Base-by-base conservation (phyloP, 371 early-diverging fungal species). In the Circinella minor region DNA sequence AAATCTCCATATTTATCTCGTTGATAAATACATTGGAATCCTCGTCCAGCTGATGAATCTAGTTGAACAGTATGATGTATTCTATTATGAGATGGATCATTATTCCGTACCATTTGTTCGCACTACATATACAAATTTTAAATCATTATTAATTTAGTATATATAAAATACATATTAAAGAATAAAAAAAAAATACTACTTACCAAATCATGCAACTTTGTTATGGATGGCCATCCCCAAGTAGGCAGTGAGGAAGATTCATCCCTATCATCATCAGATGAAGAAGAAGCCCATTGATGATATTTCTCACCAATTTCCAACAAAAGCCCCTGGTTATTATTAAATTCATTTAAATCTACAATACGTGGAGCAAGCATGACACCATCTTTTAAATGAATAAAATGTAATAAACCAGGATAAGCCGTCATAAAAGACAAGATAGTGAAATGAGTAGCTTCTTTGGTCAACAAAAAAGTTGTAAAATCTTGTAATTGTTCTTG, bases 321-420 rank as follows among this genome's bases (percentile, higher is more conserved):
- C 34, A 82, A 51, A 3, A 78, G 20, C 57, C 79, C 79, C 71
- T 77, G 77, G 27, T 77, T 62, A 48, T 74, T 72, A 55, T 78
- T 79, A 36, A 77, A 47, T 15, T 78, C 76, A 38, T 74, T 79
- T 43, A 84, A 47, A 68, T 84, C 80, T 4, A 78, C 72, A 36
- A 84, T 51, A 3, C 48, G 63, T 3, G 84, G 84, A 5, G 78
- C 59, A 1, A 75, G 57, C 73, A 81, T 72, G 6, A 75, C 66
- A 3, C 80, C 80, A 38, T 76, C 59, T n/a, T 78, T 46, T 13
- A 80, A 55, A 66, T 81, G 75, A 5, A 82, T 62, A 71, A 82
- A 85, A 61, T 85, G 85, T n/a, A 82, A 66, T 4, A 85, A 62
- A 0, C 85, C 85, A 20, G 85, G 85, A 69, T 80, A 85, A 5